Percentiles rank a stretch among this genome's conserved stretches.
Conservation (phyloP, 768 basidiomycete genomes). For the Pleurotus platypus region DNA sequence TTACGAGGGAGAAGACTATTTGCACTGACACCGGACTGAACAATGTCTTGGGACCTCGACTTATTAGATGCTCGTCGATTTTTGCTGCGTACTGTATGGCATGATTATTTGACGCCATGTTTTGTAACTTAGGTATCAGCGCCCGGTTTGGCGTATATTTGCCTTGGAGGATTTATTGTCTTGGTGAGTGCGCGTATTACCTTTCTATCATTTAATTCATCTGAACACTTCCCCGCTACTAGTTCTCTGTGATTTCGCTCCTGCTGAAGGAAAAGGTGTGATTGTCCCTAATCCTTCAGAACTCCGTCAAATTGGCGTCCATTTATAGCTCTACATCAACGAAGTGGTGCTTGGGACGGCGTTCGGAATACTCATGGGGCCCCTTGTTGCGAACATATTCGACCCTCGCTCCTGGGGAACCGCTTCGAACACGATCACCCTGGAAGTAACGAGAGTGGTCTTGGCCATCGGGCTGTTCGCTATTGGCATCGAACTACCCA, state of each 20-base stretch:
- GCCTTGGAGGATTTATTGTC: slow-evolving; percentile 53
- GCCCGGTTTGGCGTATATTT: slow-evolving; percentile 55
- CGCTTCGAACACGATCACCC: slow-evolving; percentile 58
- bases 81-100: too few species aligned
- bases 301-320: not conserved
- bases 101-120: too few species aligned
- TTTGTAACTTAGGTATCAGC: slow-evolving; percentile 40
- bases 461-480: slow-evolving; percentile 92
- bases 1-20: too few species aligned
- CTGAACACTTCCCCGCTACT: not conserved
- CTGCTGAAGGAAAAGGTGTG: slow-evolving; percentile 63
- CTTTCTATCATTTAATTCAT: not conserved
- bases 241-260: slow-evolving; percentile 80
- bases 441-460: slow-evolving; percentile 84
- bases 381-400: slow-evolving; percentile 67
- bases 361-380: slow-evolving; percentile 65
- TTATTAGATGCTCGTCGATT: too few species aligned
- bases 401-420: slow-evolving; percentile 73
- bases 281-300: not conserved
- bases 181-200: slow-evolving; percentile 18
- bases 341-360: slow-evolving; percentile 91
- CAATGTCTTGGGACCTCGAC: too few species aligned
- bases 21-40: too few species aligned
- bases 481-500: slow-evolving; percentile 90
- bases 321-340: slow-evolving; percentile 71